A percentile compares a stretch with the other conserved stretches of the same genome.
These are phyloP conservation scores for Candida qinlingensis DNA, from an alignment of 805 yeast species.

Conservation along the genomic window DNA sequence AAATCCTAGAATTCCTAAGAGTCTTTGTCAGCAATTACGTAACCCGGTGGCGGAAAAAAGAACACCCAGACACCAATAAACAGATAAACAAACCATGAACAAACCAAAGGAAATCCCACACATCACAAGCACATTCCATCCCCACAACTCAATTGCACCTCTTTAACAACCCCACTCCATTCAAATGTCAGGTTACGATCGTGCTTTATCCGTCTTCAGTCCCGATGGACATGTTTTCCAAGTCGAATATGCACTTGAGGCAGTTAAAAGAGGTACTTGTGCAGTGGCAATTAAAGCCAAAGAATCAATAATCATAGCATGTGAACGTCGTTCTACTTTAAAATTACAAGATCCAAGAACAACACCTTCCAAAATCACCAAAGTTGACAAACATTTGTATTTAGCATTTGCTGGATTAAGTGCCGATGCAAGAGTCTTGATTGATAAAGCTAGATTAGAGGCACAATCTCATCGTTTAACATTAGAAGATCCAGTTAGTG, in stretches of 20 bases:
- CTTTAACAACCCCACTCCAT: not conserved
- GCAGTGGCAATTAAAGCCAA: slow-evolving; percentile 95
- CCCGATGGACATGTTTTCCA: slow-evolving; percentile 99
- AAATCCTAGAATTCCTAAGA: no score
- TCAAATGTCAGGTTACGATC: slow-evolving; percentile 97
- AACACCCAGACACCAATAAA: no score
- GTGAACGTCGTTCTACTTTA: slow-evolving; percentile 93
- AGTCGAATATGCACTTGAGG: slow-evolving; percentile 96
- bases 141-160: not conserved
- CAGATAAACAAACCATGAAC: not conserved
- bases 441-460: slow-evolving; percentile 93
- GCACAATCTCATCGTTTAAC: slow-evolving; percentile 93
- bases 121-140: not conserved
- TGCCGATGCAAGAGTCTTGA: slow-evolving; percentile 95
- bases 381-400: slow-evolving; percentile 83
- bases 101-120: not conserved
- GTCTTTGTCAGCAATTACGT: no score
- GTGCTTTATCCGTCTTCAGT: slow-evolving; percentile 95
- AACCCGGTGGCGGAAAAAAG: no score
- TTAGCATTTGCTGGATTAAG: slow-evolving; percentile 95
- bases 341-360: slow-evolving; percentile 95
- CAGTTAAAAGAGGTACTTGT: slow-evolving; percentile 96
- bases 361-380: slow-evolving; percentile 91
- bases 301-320: slow-evolving; percentile 85
- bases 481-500: slow-evolving; percentile 88